Percentiles rank a stretch among this genome's conserved stretches.
These are phyloP conservation scores for Cladosporium velox DNA, from an alignment of 2,329 filamentous ascomycete genomes.

Conservation along the genomic window DNA sequence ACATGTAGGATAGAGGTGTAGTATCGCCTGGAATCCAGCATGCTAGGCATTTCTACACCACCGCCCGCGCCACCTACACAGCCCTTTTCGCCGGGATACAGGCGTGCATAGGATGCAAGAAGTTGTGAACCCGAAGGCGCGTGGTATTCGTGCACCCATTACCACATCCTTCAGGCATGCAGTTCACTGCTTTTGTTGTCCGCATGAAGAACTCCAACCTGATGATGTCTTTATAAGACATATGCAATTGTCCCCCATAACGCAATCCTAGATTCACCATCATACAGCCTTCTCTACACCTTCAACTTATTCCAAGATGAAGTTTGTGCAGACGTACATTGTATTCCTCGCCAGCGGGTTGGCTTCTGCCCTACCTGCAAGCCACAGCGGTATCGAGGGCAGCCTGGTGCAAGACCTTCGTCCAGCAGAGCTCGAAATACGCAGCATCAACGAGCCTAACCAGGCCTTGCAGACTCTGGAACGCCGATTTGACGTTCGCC, in stretches of 20 bases:
- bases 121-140: neutral
- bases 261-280: neutral
- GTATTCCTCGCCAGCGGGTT: neutral
- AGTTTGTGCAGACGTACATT: neutral
- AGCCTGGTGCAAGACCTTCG: neutral
- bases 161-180: neutral
- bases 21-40: neutral
- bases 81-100: neutral
- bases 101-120: neutral
- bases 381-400: neutral
- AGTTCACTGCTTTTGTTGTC: neutral
- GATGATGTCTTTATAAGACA: neutral
- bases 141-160: neutral
- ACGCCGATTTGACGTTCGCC: neutral
- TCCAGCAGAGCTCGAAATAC: neutral
- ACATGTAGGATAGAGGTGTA: neutral
- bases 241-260: neutral
- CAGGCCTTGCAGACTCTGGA: neutral
- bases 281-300: neutral
- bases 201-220: too few relatives aligned
- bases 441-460: constrained; percentile 5
- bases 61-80: neutral
- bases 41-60: neutral
- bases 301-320: neutral
- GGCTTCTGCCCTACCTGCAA: neutral